Base-by-base conservation (phyloP, 2,329 filamentous ascomycete species). In the Exophiala lecanii-corni region DNA sequence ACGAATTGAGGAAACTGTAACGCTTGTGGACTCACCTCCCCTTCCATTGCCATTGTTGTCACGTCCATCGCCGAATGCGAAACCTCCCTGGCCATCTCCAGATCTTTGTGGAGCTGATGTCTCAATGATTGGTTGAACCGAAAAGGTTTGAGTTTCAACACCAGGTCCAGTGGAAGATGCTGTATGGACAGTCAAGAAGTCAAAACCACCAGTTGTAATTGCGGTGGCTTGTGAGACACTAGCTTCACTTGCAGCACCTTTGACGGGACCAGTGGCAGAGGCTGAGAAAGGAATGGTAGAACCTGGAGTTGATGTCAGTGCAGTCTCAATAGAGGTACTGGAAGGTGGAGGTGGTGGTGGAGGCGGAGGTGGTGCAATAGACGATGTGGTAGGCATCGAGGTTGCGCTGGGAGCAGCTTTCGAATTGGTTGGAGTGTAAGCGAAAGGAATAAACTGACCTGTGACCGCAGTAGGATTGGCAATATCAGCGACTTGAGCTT, bases 401-500 rank as follows among this genome's bases (percentile, higher is more conserved):
- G 40, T 34, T 18, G 30, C 25, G n/a, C 16, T 36, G 5, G 31
- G 15, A 5, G 36, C 20, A 5, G 26, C 31, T 37, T 28, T 17
- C 16, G 28, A 38, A 5, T 37, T 28, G 26, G 37, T 40, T 13
- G 38, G 23, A 23, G 17, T 21, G 21, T 15, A 15, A n/a, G 36
- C 21, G 36, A 51, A 51, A 6, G 39, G 45, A 31, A 51, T 44
- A 20, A 36, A 45, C 50, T 43, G 32, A 51, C 49, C 54, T 43
- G 47, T 45, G 36, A 56, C 54, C 25, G 53, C 54, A 31, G 50
- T 55, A 15, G 52, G 51, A 32, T 56, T 55, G 43, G 49, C 43
- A 34, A 69, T 53, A 17, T 65, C 54, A n/a, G 54, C 51, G 37
- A 70, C 58, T 45, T 69, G 60, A 13, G 58, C 56, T 9, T 62